Evolutionary conservation across 352 stramenopile genomes (phyloP), one percentile per base, ranked within the genome.

Genomic region (Thraustochytrium sp.): DNA sequence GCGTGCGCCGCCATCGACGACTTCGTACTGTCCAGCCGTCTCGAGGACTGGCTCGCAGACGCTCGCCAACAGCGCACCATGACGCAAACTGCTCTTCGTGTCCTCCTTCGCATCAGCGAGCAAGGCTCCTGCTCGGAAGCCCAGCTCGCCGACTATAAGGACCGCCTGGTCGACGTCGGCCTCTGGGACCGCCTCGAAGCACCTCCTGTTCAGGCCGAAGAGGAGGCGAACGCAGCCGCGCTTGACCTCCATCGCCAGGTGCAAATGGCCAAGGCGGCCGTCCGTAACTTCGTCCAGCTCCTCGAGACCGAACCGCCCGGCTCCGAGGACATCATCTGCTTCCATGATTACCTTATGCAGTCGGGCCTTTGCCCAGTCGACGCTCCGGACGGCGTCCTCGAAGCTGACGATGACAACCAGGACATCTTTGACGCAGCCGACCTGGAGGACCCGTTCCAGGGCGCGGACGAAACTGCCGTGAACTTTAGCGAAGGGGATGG

Each of bases 271-370:
- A 80, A 80, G 53, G 68, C 68, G 9, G 68, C 68, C 3, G 68
- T 80, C 5, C 68, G 68, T 21, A 80, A 80, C 23, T 80, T 80
- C 26, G 68, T 80, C 4, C 68, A 80, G 49, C 68, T 80, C 46
- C 49, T 80, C 8, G 68, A 80, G 31, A 75, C 68, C 13, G 68
- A 80, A 34, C 3, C 42, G 13, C 23, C 53, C 11, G 37, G 46
- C 48, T 80, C 68, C 5, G 44, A 75, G 29, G 36, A 75, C 23
- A 31, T 80, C 16, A 29, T 34, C 23, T 48, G 18, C 21, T 80
- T 55, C 8, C 46, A 42, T 18, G 29, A 29, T 3, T 80, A 80
- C 51, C 68, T 80, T n/a, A 31, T 34, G 13, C 31, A 63, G 18
- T 64, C 51, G 11, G 46, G 34, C 5, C 49, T 80, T 13, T 80